Conservation (phyloP, 208 protist species). For the Leishmania tarentolae region DNA sequence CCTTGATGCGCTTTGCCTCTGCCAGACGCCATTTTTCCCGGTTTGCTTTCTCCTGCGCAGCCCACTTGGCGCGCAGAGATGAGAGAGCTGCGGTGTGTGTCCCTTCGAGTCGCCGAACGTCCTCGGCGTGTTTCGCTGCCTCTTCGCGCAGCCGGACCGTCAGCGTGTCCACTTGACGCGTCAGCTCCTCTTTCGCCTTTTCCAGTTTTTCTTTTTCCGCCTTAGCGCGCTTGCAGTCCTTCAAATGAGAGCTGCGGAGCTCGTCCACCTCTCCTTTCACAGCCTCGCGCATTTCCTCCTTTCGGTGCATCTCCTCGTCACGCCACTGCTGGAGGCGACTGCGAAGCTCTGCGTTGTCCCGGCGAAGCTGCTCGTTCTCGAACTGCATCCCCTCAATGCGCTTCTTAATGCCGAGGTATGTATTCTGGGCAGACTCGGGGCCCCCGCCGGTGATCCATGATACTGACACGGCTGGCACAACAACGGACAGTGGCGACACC, state of each 20-base stretch:
- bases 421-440: slow-evolving; percentile 47
- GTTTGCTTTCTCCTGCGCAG: slow-evolving; percentile 77
- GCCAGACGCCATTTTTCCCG: slow-evolving; percentile 85
- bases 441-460: slow-evolving; percentile 26
- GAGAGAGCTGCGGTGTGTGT: slow-evolving; percentile 69
- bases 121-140: slow-evolving; percentile 49
- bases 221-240: slow-evolving; percentile 36
- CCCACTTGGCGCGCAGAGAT: slow-evolving; percentile 66
- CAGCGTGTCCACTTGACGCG: slow-evolving; percentile 55
- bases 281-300: slow-evolving; percentile 34
- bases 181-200: slow-evolving; percentile 61
- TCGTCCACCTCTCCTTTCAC: slow-evolving; percentile 54
- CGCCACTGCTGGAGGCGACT: slow-evolving; percentile 42
- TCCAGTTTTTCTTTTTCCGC: slow-evolving; percentile 39
- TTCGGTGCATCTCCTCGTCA: slow-evolving; percentile 40
- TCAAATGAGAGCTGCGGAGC: slow-evolving; percentile 34
- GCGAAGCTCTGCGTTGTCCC: slow-evolving; percentile 71
- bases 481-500: background rate
- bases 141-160: slow-evolving; percentile 58
- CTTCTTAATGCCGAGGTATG: slow-evolving; percentile 82
- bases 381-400: slow-evolving; percentile 79
- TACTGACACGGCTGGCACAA: slow-evolving; percentile 6
- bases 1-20: slow-evolving; percentile 91
- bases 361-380: slow-evolving; percentile 71
- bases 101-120: slow-evolving; percentile 58